phyloP scores from a whole-genome alignment of 768 basidiomycete genomes.

The Xanthoconium purpureum region DNA sequence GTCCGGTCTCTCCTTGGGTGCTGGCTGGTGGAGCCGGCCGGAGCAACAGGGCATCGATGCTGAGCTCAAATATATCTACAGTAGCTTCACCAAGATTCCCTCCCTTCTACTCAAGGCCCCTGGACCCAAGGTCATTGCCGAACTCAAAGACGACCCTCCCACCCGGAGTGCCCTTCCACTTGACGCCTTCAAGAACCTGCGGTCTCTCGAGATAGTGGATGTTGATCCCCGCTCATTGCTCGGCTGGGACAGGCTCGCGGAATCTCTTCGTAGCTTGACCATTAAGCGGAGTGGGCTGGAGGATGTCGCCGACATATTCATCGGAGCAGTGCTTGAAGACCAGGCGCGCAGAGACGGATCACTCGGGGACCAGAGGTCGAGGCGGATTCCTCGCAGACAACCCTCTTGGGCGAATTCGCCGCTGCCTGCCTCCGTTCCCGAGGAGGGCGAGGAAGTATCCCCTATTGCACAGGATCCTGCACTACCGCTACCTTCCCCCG shows the following conservation, averaged over 20 bases:
- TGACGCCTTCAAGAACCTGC: slow-evolving; percentile 81
- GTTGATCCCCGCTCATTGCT: slow-evolving; percentile 79
- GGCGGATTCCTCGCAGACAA: slow-evolving; percentile 44
- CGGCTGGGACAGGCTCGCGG: slow-evolving; percentile 79
- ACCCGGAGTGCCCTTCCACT: slow-evolving; percentile 76
- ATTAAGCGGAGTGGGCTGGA: slow-evolving; percentile 78
- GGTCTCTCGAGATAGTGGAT: slow-evolving; percentile 69
- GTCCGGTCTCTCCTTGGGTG: slow-evolving; percentile 70
- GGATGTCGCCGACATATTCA: slow-evolving; percentile 74
- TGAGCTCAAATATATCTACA: slow-evolving; percentile 84
- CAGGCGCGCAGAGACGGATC: slow-evolving; percentile 60
- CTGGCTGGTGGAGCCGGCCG: slow-evolving; percentile 66
- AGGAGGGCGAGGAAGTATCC: slow-evolving; percentile 38
- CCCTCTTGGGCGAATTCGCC: slow-evolving; percentile 48
- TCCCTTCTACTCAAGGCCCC: slow-evolving; percentile 68
- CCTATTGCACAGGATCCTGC: slow-evolving; percentile 19
- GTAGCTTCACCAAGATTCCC: slow-evolving; percentile 87
- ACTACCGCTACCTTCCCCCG: slow-evolving; percentile 19
- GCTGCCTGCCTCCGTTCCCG: slow-evolving; percentile 57
- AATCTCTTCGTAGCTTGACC: slow-evolving; percentile 68
- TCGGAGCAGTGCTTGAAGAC: slow-evolving; percentile 76
- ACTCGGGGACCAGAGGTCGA: slow-evolving; percentile 43
- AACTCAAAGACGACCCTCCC: slow-evolving; percentile 66
- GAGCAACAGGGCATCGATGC: slow-evolving; percentile 59
- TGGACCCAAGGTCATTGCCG: slow-evolving; percentile 60